Base-by-base conservation (phyloP, 2,329 filamentous ascomycete genomes). In the Pseudogymnoascus sp. region DNA sequence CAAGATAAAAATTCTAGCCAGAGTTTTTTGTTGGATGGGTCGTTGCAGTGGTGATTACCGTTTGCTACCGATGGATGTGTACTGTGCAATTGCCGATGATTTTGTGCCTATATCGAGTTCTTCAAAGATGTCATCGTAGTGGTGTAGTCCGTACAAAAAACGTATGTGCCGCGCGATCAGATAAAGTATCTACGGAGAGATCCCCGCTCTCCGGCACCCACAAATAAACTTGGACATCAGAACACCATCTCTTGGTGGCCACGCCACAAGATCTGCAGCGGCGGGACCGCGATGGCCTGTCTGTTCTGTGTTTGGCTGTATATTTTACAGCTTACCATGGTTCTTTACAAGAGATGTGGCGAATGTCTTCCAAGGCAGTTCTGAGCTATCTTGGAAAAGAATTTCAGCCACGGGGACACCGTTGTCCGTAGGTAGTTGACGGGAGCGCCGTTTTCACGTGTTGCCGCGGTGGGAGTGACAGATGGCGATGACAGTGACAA, bases 271-370 rank as follows among this genome's bases (percentile, higher is more conserved):
- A 54, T 54, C 25, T 2, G 11, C 47, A 20, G n/a, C 32, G 47
- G 47, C 47, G n/a, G 18, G 43, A 30, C 47, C n/a, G 28, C 28
- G 47, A 32, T 18, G 28, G 25, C 25, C 3, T 16, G n/a, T 14
- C 47, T 32, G n/a, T 28, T 43, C 4, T 8, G 20, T 43, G 22
- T 43, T 22, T 43, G 20, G 39, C 39, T 43, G 14, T 47, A 28
- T 18, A 54, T 32, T 54, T 54, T 54, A 54, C 47, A 54, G 47
- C 47, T 54, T 54, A 54, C 47, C 47, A 54, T 54, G 47, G 47
- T 54, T 54, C 28, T 18, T 54, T 12, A 1, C n/a, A 54, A 28
- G 18, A 32, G 25, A 28, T 32, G 47, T 32, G 47, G 47, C 47
- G 47, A 54, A 54, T 54, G 16, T 32, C 47, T 32, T 54, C 47